These are phyloP conservation scores for Trichoderma brevicompactum DNA, from an alignment of 2,329 filamentous ascomycete genomes.

Conservation along the genomic window DNA sequence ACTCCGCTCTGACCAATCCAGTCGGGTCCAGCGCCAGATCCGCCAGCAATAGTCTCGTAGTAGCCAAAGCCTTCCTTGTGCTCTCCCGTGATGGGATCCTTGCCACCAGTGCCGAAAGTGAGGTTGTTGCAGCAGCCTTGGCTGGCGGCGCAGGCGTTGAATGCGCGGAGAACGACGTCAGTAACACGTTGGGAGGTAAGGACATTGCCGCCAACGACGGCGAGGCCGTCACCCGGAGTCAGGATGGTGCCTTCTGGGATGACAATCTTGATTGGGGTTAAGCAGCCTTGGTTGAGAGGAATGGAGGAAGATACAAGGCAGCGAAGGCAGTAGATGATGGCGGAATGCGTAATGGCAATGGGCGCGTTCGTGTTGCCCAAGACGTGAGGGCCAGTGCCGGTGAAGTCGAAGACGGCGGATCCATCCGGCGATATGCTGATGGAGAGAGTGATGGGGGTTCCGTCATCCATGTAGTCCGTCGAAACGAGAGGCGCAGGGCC, in stretches of 20 bases:
- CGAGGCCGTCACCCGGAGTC: slow-evolving; percentile 74
- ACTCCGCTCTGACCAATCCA: slow-evolving; percentile 78
- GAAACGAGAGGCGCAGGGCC: slow-evolving; percentile 37
- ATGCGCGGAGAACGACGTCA: slow-evolving; percentile 81
- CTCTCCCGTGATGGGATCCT: slow-evolving; percentile 59
- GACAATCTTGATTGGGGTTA: slow-evolving; percentile 73
- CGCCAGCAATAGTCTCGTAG: slow-evolving; percentile 84
- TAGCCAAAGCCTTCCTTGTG: slow-evolving; percentile 71
- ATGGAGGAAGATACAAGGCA: slow-evolving; percentile 82
- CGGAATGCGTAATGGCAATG: slow-evolving; percentile 47
- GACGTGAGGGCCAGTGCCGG: slow-evolving; percentile 40
- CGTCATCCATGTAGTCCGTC: slow-evolving; percentile 78
- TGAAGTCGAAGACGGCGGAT: slow-evolving; percentile 68
- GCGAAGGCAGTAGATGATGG: slow-evolving; percentile 84
- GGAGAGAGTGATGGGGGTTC: slow-evolving; percentile 74
- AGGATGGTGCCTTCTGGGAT: slow-evolving; percentile 76
- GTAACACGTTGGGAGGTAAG: slow-evolving; percentile 80
- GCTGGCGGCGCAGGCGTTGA: slow-evolving; percentile 75
- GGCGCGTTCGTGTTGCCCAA: slow-evolving; percentile 44
- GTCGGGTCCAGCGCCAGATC: slow-evolving; percentile 70
- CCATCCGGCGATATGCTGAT: slow-evolving; percentile 76
- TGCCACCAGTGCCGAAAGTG: slow-evolving; percentile 80
- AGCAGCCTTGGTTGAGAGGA: slow-evolving; percentile 83
- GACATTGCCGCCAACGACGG: slow-evolving; percentile 83
- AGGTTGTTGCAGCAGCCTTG: slow-evolving; percentile 86